Conservation (phyloP, 768 basidiomycete genomes). For the Leucocoprinus sp. region DNA sequence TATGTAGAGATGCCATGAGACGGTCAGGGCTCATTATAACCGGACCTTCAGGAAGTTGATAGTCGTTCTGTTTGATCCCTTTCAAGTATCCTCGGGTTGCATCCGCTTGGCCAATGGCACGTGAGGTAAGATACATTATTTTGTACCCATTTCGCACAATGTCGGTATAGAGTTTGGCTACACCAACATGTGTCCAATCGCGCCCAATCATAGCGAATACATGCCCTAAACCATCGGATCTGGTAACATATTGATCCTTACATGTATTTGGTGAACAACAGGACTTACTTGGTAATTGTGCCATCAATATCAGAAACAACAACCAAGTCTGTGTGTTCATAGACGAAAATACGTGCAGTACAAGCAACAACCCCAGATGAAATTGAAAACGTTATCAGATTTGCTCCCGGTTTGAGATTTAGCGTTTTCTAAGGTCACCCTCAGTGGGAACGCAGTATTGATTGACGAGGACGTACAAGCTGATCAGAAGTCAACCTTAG, state of each 20-base stretch:
- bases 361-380: slow-evolving; percentile 79
- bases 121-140: slow-evolving; percentile 94
- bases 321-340: slow-evolving; percentile 86
- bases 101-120: slow-evolving; percentile 97
- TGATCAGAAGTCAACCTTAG: slow-evolving; percentile 91
- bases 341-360: slow-evolving; percentile 89
- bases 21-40: slow-evolving; percentile 99
- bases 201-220: slow-evolving; percentile 96
- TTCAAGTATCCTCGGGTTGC: slow-evolving; percentile 91
- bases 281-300: slow-evolving; percentile 88
- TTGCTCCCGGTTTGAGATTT: slow-evolving; percentile 77
- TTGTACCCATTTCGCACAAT: slow-evolving; percentile 95
- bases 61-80: slow-evolving; percentile 91
- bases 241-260: slow-evolving; percentile 21
- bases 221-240: slow-evolving; percentile 93
- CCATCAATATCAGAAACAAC: slow-evolving; percentile 98
- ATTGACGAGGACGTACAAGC: slow-evolving; percentile 44
- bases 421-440: slow-evolving; percentile 64
- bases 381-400: slow-evolving; percentile 89
- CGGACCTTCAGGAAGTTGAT: slow-evolving; percentile 94
- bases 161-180: slow-evolving; percentile 95
- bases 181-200: slow-evolving; percentile 97
- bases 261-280: not conserved
- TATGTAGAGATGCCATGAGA: slow-evolving; percentile 87
- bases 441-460: not conserved